A percentile compares a stretch with the other conserved stretches of the same genome.
Conservation (phyloP, 2,329 filamentous ascomycete species). For the Neonectria hederae region DNA sequence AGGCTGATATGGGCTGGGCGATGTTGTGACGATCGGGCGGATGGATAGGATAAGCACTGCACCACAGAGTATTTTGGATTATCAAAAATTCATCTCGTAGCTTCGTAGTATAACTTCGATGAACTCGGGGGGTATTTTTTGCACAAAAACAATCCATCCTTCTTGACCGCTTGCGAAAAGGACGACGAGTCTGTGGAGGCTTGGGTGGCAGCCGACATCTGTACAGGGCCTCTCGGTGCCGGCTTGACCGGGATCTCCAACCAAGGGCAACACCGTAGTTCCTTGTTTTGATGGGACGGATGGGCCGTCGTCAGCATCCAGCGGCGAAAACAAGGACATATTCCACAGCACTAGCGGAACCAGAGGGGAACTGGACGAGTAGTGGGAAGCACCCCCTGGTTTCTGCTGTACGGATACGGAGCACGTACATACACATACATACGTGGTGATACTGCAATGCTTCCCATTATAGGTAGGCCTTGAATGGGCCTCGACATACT, state of each 20-base stretch:
- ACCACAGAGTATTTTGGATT: background rate
- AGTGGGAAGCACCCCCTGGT: background rate
- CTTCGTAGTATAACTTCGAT: background rate
- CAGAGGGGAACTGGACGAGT: background rate
- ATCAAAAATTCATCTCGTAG: background rate
- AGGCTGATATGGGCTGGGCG: slow-evolving; percentile 2
- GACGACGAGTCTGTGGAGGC: slow-evolving; percentile 3
- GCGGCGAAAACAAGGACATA: slow-evolving; percentile 37
- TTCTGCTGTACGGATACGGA: slow-evolving; percentile 4
- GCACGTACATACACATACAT: background rate
- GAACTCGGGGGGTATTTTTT: background rate
- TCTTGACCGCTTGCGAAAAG: slow-evolving; percentile 13
- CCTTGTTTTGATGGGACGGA: slow-evolving; percentile 23
- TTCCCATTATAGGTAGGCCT: slow-evolving; percentile 1
- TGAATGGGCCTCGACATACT: too few species aligned
- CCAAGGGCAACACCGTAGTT: slow-evolving; percentile 5
- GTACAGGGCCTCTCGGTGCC: background rate
- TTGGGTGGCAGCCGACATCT: background rate
- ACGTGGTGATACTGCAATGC: slow-evolving; percentile 20
- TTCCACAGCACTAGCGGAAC: slow-evolving; percentile 11
- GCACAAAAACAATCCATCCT: background rate
- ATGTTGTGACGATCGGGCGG: background rate
- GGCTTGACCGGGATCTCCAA: slow-evolving; percentile 14
- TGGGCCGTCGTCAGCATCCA: slow-evolving; percentile 41
- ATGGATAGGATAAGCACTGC: too few species aligned